Evolutionary conservation across 192 early-diverging fungal species (phyloP), one percentile per base, ranked within the genome.

Genomic region (Dimargaris cristalligena): DNA sequence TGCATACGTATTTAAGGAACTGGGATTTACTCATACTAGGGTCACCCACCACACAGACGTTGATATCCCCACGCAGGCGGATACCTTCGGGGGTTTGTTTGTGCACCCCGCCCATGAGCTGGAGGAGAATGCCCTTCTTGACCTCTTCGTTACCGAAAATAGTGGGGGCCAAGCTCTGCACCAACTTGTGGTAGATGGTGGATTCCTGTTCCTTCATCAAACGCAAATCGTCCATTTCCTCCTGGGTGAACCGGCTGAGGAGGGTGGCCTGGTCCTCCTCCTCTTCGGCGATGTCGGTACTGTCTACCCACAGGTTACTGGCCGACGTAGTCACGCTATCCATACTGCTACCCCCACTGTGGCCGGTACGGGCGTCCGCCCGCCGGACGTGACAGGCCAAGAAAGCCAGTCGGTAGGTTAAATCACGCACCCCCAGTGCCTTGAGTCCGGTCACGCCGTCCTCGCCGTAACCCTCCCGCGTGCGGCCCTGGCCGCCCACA

Each of bases 21-120:
- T 98, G 95, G 64, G 84, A 88, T 66, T 98, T 98, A 61, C 89
- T 86, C 22, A 91, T 95, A 58, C 81, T 82, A 23, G 94, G 95
- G 64, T 98, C 95, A 31, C 95, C 93, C 28, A 97, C 92, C 58
- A 98, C 78, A 60, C 92, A 95, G 13, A 98, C 91, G 61, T 98
- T 98, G 47, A 98, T 89, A 69, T 98, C 95, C 55, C 95, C 95
- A 70, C 95, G 85, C 20, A 97, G 74, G 67, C 89, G 78, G 67
- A 96, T 95, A 9, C 91, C 90, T 72, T 97, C 93, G 30, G 78
- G 76, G 0, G 92, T 95, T 25, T 69, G 66, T 71, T 98, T 96
- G 74, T 96, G 93, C 20, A 98, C 90, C 51, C 95, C 95, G 44
- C 95, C 93, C 60, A 96, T 73, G 41, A 97, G 67, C 70, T 98